phyloP scores from a whole-genome alignment of 306 rosid species.

The Malus sieversii region DNA sequence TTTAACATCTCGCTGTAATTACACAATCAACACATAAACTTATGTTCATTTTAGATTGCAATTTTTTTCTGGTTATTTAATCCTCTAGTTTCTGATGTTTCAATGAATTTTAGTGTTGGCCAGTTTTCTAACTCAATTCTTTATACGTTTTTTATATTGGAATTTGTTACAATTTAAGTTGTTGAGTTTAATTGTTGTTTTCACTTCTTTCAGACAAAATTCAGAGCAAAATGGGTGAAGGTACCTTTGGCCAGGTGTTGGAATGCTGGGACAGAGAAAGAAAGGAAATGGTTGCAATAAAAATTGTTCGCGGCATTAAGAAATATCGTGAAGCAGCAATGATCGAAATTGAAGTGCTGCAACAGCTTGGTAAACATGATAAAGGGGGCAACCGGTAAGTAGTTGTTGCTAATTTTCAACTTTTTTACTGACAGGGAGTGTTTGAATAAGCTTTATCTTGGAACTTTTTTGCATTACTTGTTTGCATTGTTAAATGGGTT shows the following conservation, averaged over 20 bases:
- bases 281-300: constrained; percentile 89
- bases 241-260: constrained; percentile 94
- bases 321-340: constrained; percentile 96
- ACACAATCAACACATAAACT: constrained; percentile 11
- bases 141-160: not conserved
- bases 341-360: constrained; percentile 91
- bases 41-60: not conserved
- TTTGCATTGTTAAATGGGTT: constrained; percentile 66
- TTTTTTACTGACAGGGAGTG: not conserved
- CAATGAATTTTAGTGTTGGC: not conserved
- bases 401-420: not conserved
- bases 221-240: constrained; percentile 93
- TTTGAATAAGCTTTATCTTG: constrained; percentile 12
- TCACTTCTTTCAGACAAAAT: constrained; percentile 57
- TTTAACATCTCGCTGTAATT: constrained; percentile 98
- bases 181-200: not conserved
- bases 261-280: constrained; percentile 96
- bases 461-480: constrained; percentile 1
- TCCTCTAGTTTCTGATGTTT: not conserved
- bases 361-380: constrained; percentile 85
- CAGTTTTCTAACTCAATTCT: not conserved
- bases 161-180: not conserved
- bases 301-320: constrained; percentile 81
- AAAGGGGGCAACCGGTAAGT: constrained; percentile 90
- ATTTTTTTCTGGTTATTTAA: not conserved